phyloP scores from a whole-genome alignment of 139 green algal genomes.

The Tetradesmus lagerheimii region DNA sequence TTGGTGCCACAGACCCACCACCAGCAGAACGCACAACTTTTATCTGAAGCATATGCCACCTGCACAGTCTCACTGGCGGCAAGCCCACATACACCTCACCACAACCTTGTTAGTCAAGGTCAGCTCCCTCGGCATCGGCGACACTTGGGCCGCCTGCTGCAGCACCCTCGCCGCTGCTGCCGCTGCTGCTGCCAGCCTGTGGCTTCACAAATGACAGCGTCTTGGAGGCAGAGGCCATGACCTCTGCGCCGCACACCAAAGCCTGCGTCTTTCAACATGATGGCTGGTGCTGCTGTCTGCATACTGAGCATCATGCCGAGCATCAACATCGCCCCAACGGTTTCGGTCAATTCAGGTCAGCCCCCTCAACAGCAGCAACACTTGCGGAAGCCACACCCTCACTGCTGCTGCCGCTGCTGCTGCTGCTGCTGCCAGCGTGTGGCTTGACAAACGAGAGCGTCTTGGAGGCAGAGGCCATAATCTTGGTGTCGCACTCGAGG shows the following conservation, averaged over 20 bases:
- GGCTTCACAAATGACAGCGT: too few species aligned
- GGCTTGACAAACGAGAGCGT: slow-evolving; percentile 79
- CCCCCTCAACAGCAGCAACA: neutral
- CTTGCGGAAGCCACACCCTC: neutral
- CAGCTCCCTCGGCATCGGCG: neutral
- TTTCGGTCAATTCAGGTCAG: too few species aligned
- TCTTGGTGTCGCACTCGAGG: slow-evolving; percentile 78
- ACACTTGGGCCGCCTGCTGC: neutral
- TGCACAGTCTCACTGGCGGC: too few species aligned
- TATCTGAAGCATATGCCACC: too few species aligned
- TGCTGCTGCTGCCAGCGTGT: neutral
- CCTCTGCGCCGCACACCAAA: too few species aligned
- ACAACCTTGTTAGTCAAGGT: neutral
- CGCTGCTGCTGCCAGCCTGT: too few species aligned
- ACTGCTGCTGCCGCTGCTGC: neutral
- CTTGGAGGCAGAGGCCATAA: slow-evolving; percentile 76
- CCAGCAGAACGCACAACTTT: too few species aligned
- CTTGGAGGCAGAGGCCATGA: too few species aligned
- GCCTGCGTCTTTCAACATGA: too few species aligned
- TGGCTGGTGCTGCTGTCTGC: too few species aligned
- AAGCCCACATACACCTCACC: neutral
- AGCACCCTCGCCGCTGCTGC: neutral
- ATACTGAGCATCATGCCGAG: too few species aligned
- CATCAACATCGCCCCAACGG: too few species aligned
- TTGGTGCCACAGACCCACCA: slow-evolving; percentile 81